Evolutionary conservation across 2,329 filamentous ascomycete species (phyloP).

Genomic region (Penicillium occitanis): DNA sequence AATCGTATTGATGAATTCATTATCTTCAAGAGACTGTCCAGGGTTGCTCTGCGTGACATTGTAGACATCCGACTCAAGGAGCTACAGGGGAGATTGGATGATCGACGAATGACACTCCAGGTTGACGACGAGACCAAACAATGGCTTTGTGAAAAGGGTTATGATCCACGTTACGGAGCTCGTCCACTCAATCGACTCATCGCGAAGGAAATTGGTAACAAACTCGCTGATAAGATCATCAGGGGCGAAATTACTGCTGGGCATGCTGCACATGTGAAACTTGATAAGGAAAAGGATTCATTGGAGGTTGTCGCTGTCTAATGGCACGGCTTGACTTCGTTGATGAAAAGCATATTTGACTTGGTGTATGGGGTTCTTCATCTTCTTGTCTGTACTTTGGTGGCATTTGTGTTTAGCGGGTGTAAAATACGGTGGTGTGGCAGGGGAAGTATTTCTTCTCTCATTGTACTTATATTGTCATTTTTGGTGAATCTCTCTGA

Average conservation of each 20-base stretch:
- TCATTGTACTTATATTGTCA: background rate
- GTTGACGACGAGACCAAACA: conserved; percentile 71
- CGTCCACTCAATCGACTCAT: conserved; percentile 89
- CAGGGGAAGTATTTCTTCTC: background rate
- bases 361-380: conserved; percentile 9
- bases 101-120: conserved; percentile 75
- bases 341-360: conserved; percentile 10
- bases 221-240: conserved; percentile 88
- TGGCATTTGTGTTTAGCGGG: background rate
- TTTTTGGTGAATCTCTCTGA: background rate
- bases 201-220: conserved; percentile 83
- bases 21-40: conserved; percentile 83
- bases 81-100: conserved; percentile 77
- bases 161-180: conserved; percentile 88
- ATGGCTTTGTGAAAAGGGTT: conserved; percentile 87
- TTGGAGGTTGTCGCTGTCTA: conserved; percentile 51
- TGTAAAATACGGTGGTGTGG: background rate
- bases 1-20: conserved; percentile 98
- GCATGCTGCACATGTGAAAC: conserved; percentile 67
- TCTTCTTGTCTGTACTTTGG: background rate
- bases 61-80: conserved; percentile 88
- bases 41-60: conserved; percentile 78
- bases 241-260: conserved; percentile 75
- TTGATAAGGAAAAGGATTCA: conserved; percentile 63
- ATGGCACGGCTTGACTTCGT: background rate